phyloP scores from a whole-genome alignment of 2,329 filamentous ascomycete genomes.

The Biscogniauxia marginata region DNA sequence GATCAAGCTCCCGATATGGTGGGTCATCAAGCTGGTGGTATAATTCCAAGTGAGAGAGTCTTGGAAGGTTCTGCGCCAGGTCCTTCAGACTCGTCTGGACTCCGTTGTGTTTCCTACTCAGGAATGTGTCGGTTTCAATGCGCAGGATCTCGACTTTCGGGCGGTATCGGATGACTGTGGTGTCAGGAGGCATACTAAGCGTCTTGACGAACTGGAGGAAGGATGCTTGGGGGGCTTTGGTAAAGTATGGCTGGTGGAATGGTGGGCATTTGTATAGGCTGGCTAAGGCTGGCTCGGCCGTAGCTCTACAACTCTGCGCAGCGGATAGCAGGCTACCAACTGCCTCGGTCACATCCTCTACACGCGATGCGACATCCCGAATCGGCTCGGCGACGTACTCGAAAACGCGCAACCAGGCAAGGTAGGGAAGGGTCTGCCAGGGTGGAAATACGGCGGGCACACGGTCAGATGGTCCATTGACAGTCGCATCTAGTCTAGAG shows the following conservation, averaged over 20 bases:
- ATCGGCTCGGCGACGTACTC: constrained; percentile 62
- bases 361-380: constrained; percentile 40
- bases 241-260: constrained; percentile 44
- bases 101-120: constrained; percentile 21
- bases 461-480: not conserved
- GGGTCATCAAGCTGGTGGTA: constrained; percentile 68
- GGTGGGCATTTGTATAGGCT: constrained; percentile 70
- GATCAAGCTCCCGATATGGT: constrained; percentile 60
- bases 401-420: constrained; percentile 69
- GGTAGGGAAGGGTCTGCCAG: constrained; percentile 55
- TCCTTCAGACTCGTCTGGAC: constrained; percentile 48
- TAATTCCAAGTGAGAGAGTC: constrained; percentile 68
- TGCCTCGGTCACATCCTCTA: constrained; percentile 42
- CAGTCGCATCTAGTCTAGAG: not conserved
- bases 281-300: constrained; percentile 70
- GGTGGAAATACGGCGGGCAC: constrained; percentile 56
- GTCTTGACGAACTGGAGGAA: constrained; percentile 51
- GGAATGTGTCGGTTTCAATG: constrained; percentile 58
- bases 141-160: constrained; percentile 69
- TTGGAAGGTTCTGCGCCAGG: constrained; percentile 64
- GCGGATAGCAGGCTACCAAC: constrained; percentile 54
- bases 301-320: constrained; percentile 61
- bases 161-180: constrained; percentile 61
- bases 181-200: constrained; percentile 38
- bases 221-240: constrained; percentile 43